Percentiles rank a stretch among this genome's conserved stretches.
phyloP scores from a whole-genome alignment of 2,329 filamentous ascomycete species.

The Alternaria dauci region DNA sequence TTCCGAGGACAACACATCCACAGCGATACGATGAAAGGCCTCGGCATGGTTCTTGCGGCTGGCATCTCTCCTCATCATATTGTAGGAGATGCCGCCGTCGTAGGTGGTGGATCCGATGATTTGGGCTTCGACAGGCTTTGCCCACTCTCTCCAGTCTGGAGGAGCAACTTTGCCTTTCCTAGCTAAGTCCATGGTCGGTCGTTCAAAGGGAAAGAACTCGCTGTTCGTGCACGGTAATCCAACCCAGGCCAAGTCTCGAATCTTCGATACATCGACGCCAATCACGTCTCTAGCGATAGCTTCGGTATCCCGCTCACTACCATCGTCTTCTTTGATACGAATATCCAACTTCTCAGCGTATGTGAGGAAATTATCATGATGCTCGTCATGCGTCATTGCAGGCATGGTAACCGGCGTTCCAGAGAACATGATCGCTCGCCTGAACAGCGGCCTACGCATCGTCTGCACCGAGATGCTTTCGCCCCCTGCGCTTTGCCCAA shows the following conservation, averaged over 20 bases:
- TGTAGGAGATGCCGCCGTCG: conserved; percentile 28
- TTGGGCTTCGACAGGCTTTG: conserved; percentile 17
- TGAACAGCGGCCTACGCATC: conserved; percentile 21
- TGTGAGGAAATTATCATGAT: conserved; percentile 19
- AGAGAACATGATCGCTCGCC: conserved; percentile 23
- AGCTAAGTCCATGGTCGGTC: conserved; percentile 17
- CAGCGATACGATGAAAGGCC: background rate
- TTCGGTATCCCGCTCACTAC: background rate
- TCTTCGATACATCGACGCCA: conserved; percentile 6
- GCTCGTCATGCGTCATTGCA: conserved; percentile 19
- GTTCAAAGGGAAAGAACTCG: conserved; percentile 16
- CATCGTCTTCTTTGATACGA: background rate
- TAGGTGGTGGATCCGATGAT: conserved; percentile 26
- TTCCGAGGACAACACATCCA: conserved; percentile 10
- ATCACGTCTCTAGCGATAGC: conserved; percentile 16
- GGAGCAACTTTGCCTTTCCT: background rate
- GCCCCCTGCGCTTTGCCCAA: conserved; percentile 43
- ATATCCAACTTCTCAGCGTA: conserved; percentile 17
- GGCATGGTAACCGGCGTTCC: conserved; percentile 29
- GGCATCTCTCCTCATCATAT: conserved; percentile 24
- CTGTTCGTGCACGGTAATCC: conserved; percentile 21
- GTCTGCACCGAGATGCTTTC: conserved; percentile 28
- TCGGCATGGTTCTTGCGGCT: conserved; percentile 16
- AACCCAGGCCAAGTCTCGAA: conserved; percentile 26
- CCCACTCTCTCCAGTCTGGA: conserved; percentile 6